Conservation (phyloP, 202 grass and related monocot species). For the Bolboschoenoplectus hybrid region DNA sequence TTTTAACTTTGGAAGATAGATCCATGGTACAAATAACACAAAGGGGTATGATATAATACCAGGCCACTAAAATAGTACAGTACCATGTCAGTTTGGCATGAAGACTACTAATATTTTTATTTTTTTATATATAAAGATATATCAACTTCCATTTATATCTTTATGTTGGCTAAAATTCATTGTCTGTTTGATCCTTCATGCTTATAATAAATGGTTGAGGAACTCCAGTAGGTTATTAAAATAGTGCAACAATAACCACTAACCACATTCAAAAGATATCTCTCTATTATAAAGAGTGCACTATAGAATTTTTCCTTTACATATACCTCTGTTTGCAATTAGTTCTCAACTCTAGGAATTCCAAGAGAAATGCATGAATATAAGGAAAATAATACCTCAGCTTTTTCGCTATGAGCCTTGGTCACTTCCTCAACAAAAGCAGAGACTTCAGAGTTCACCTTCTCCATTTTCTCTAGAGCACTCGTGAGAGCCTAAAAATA, state of each 20-base stretch:
- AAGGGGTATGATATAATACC: background rate
- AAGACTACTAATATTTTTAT: background rate
- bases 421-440: conserved; percentile 87
- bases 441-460: conserved; percentile 65
- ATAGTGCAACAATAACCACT: background rate
- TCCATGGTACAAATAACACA: background rate
- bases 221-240: background rate
- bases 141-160: background rate
- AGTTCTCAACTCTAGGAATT: conserved; percentile 8
- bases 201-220: conserved; percentile 10
- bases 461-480: conserved; percentile 79
- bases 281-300: background rate
- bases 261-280: background rate
- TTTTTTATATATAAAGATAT: background rate
- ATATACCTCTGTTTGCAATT: conserved; percentile 30
- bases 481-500: conserved; percentile 59
- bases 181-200: background rate
- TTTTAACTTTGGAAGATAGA: conserved; percentile 8
- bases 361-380: conserved; percentile 32
- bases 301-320: background rate
- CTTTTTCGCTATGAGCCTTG: conserved; percentile 64
- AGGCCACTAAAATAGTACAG: background rate
- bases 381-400: conserved; percentile 53
- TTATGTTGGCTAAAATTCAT: background rate
- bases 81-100: background rate